Evolutionary conservation across 2,329 filamentous ascomycete genomes (phyloP), one percentile per base, ranked within the genome.

Genomic region (Colletotrichum noveboracense): DNA sequence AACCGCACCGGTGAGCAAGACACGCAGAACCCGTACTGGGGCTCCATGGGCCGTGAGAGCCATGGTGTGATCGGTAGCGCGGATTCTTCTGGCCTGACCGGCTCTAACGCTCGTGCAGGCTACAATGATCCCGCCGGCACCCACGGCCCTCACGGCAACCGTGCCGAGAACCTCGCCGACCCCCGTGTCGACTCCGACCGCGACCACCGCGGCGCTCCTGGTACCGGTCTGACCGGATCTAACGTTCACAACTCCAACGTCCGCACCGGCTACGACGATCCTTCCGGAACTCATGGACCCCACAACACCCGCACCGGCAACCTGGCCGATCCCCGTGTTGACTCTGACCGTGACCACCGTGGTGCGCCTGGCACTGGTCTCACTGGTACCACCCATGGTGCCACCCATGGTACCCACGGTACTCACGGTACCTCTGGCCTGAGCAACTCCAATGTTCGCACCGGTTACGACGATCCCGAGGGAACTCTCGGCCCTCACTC

Each of bases 111-210:
- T 32, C 30, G 60, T 21, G 72, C 71, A 4, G 73, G 73, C 7
- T 73, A 75, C 12, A 28, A 75, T 21, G 73, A 75, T 32, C 66
- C 77, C 14, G 66, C 62, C n/a, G 78, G 78, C 12, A 83, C 78
- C 7, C 79, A 78, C 56, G 83, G 85, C 18, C 85, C 84, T 36
- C 84, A 86, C 71, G 77, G 78, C 10, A 83, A 83, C 21, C 85
- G 85, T 28, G 48, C 83, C 14, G 80, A 81, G 36, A 90, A 90
- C 81, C 86, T 88, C 32, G 76, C 84, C 14, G 89, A 91, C 77
- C 88, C 88, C 24, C 83, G 87, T 21, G 84, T 88, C 65, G 87
- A 89, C 76, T 87, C 85, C 13, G 86, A 89, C 79, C 81, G 86
- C 34, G 85, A 86, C 77, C 55, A 80, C 76, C 64, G 67, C 14